phyloP scores from a whole-genome alignment of 2,329 filamentous ascomycete genomes.

The Fusarium irregulare region DNA sequence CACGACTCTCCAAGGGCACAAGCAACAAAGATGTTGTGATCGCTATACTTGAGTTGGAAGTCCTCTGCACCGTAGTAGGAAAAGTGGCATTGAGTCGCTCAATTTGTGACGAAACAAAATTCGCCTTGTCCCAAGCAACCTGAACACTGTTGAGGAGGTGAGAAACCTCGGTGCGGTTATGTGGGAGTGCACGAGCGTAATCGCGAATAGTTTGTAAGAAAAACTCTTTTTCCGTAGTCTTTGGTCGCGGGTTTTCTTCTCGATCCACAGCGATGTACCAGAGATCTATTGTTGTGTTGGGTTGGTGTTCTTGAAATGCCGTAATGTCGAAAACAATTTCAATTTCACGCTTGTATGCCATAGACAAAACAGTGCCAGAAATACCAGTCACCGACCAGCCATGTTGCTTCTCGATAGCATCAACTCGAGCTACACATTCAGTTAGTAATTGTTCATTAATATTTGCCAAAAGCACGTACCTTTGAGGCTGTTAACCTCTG shows the following conservation, averaged over 20 bases:
- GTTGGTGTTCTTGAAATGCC: slow-evolving; percentile 63
- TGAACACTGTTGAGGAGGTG: slow-evolving; percentile 70
- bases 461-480: slow-evolving; percentile 57
- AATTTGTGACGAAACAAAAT: slow-evolving; percentile 69
- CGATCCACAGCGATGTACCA: slow-evolving; percentile 74
- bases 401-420: slow-evolving; percentile 71
- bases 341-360: slow-evolving; percentile 78
- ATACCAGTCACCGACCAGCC: slow-evolving; percentile 80
- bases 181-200: slow-evolving; percentile 70
- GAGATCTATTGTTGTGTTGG: slow-evolving; percentile 71
- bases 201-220: slow-evolving; percentile 79
- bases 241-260: slow-evolving; percentile 63
- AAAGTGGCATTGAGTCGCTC: slow-evolving; percentile 71
- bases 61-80: slow-evolving; percentile 71
- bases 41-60: slow-evolving; percentile 72
- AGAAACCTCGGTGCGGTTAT: slow-evolving; percentile 66
- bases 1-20: slow-evolving; percentile 72
- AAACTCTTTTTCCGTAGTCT: slow-evolving; percentile 77
- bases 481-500: slow-evolving; percentile 83
- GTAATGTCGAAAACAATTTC: slow-evolving; percentile 77
- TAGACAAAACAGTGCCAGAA: slow-evolving; percentile 71
- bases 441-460: slow-evolving; percentile 51
- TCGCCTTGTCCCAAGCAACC: slow-evolving; percentile 73
- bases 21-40: slow-evolving; percentile 73
- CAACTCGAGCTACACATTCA: slow-evolving; percentile 67